Base-by-base conservation (phyloP, 371 early-diverging fungal species). In the Syncephalastrum monosporum region DNA sequence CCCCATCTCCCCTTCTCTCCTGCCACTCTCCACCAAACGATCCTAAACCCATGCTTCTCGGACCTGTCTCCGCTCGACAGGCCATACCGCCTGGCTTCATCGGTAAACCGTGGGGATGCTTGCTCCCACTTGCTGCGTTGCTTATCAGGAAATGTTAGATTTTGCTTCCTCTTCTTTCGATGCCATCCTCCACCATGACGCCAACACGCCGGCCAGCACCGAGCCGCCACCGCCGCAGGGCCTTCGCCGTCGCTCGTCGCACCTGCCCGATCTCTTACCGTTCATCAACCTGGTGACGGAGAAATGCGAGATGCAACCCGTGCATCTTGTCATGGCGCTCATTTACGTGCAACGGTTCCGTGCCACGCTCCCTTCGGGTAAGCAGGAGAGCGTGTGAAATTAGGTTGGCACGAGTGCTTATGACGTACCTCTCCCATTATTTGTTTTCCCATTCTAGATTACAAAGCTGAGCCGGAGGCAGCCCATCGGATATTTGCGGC, bases 401-500 rank as follows among this genome's bases (percentile, higher is more conserved):
- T 33, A 33, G 8, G 8, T 2, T 10, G 38, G 38, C 38, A 33
- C 44, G 27, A 7, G 4, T 23, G 13, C 5, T 8, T 43, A 53
- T 42, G 29, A 38, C 17, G 23, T 24, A 41, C 19, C n/a, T 19
- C 19, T 33, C 19, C 41, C 41, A 45, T 42, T 21, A 47, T 47
- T 60, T 21, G 41, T 44, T 55, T 7, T 27, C 27, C 27, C 15
- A 50, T 50, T 51, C 59, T 58, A 71, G 70, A 62, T 5, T 79
- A 74, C 55, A 71, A 71, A 27, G 69, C 79, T 7, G 79, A 79
- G 59, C 57, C 74, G 12, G 74, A 75, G 53, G 75, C 79, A 17
- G 79, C 79, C 14, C 79, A 79, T 61, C 69, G 79, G 55, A 79
- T 79, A 14, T 79, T 79, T 64, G 72, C 72, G 5, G 75, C 79